phyloP scores from a whole-genome alignment of 2,329 filamentous ascomycete species.

The Clonostachys solani region DNA sequence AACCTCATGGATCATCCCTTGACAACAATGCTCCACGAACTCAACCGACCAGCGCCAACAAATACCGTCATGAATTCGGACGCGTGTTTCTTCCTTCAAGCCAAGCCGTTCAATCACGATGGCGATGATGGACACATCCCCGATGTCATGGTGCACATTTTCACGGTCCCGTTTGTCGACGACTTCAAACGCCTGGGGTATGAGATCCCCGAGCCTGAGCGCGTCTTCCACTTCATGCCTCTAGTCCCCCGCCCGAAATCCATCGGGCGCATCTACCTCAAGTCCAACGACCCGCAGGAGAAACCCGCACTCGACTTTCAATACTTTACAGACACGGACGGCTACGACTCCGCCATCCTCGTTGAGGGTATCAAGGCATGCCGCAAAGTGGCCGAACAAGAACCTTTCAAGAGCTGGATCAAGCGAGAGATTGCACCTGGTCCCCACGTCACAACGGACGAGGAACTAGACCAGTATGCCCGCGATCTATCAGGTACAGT shows the following conservation, averaged over 20 bases:
- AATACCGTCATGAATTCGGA: constrained; percentile 91
- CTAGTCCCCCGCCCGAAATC: constrained; percentile 83
- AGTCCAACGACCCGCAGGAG: constrained; percentile 67
- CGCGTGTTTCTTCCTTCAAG: constrained; percentile 81
- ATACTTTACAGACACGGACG: constrained; percentile 84
- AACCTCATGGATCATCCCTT: constrained; percentile 59
- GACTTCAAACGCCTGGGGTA: constrained; percentile 81
- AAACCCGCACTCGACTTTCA: constrained; percentile 85
- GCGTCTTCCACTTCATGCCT: constrained; percentile 90
- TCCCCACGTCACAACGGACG: constrained; percentile 68
- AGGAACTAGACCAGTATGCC: constrained; percentile 77
- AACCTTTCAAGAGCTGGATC: constrained; percentile 78
- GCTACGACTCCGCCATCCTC: constrained; percentile 79
- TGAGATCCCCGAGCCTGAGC: constrained; percentile 55
- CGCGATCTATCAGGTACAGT: constrained; percentile 80
- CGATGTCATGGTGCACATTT: constrained; percentile 95
- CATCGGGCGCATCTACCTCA: constrained; percentile 73
- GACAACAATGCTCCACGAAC: constrained; percentile 66
- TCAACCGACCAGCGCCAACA: constrained; percentile 68
- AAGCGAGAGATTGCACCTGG: constrained; percentile 79
- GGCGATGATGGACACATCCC: constrained; percentile 69
- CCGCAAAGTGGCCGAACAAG: constrained; percentile 70
- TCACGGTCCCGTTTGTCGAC: constrained; percentile 87
- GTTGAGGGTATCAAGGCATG: constrained; percentile 74
- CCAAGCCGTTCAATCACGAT: constrained; percentile 64